Evolutionary conservation across 768 basidiomycete species (phyloP).

Genomic region (Leccinum pellstonianum): DNA sequence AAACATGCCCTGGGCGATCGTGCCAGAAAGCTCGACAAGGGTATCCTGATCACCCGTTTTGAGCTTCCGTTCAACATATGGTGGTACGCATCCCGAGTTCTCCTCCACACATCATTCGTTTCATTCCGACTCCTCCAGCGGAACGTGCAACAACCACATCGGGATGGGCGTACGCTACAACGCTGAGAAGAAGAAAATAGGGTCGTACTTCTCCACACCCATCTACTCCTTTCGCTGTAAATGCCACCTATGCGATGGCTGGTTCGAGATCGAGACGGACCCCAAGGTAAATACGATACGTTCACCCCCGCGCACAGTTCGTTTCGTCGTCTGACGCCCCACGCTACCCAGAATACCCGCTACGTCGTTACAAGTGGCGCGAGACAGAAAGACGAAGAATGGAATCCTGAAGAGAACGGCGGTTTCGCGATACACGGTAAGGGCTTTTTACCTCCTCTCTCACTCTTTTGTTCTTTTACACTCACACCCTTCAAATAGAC

Average conservation of each 20-base stretch:
- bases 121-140: slow-evolving; percentile 43
- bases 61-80: slow-evolving; percentile 96
- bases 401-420: slow-evolving; percentile 96
- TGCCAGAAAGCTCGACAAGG: slow-evolving; percentile 94
- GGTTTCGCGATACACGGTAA: slow-evolving; percentile 86
- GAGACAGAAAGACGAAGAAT: slow-evolving; percentile 92
- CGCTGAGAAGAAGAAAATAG: slow-evolving; percentile 97
- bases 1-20: slow-evolving; percentile 94
- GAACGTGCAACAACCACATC: slow-evolving; percentile 92
- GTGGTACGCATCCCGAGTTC: slow-evolving; percentile 64
- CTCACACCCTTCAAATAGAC: slow-evolving; percentile 37
- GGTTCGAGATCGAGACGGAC: slow-evolving; percentile 98
- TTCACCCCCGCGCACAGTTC: neutral
- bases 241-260: slow-evolving; percentile 93
- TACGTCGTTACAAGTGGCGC: slow-evolving; percentile 94
- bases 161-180: slow-evolving; percentile 99
- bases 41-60: slow-evolving; percentile 93
- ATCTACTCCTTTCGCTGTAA: slow-evolving; percentile 97
- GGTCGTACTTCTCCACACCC: slow-evolving; percentile 90
- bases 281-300: slow-evolving; percentile 64
- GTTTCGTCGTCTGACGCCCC: neutral
- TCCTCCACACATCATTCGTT: neutral
- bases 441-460: neutral
- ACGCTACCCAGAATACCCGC: slow-evolving; percentile 71
- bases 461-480: too few relatives aligned